A percentile compares a stretch with the other conserved stretches of the same genome.
These are phyloP conservation scores for Bauhinia variegata DNA, from an alignment of 306 rosid species.

Conservation along the genomic window DNA sequence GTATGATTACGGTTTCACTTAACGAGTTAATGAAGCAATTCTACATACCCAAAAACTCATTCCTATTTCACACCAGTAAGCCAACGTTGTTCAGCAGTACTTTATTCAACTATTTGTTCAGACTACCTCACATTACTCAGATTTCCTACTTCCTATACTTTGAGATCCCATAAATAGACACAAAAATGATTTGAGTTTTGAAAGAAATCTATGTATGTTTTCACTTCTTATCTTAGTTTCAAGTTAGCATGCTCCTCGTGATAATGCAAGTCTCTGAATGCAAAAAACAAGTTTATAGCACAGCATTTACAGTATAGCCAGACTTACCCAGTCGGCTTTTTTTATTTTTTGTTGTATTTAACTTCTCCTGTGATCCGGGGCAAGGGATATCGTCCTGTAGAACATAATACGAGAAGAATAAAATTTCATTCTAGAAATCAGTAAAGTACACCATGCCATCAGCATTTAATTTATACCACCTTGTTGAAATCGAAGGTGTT, in stretches of 20 bases:
- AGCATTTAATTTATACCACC: conserved; percentile 47
- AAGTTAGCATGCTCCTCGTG: no score
- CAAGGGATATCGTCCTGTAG: conserved; percentile 70
- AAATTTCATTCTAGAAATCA: not conserved
- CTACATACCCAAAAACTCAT: no score
- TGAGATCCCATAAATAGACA: no score
- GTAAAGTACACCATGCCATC: not conserved
- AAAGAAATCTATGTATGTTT: no score
- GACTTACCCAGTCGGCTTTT: conserved; percentile 63
- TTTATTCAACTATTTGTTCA: not conserved
- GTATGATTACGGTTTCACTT: no score
- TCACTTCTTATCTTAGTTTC: no score
- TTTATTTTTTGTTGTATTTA: conserved; percentile 60
- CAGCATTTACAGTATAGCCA: conserved; percentile 2
- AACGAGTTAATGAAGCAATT: no score
- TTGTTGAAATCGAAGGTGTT: conserved; percentile 54
- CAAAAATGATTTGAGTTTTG: no score
- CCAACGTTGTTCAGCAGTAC: no score
- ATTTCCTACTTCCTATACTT: no score
- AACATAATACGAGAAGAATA: conserved; percentile 8
- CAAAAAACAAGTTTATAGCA: not conserved
- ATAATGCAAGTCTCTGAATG: no score
- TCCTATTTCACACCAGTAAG: no score
- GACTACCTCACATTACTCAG: conserved; percentile 12
- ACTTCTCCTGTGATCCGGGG: conserved; percentile 89